These are phyloP conservation scores for Raphanus hybrid DNA, from an alignment of 441 rosid species.

Conservation along the genomic window DNA sequence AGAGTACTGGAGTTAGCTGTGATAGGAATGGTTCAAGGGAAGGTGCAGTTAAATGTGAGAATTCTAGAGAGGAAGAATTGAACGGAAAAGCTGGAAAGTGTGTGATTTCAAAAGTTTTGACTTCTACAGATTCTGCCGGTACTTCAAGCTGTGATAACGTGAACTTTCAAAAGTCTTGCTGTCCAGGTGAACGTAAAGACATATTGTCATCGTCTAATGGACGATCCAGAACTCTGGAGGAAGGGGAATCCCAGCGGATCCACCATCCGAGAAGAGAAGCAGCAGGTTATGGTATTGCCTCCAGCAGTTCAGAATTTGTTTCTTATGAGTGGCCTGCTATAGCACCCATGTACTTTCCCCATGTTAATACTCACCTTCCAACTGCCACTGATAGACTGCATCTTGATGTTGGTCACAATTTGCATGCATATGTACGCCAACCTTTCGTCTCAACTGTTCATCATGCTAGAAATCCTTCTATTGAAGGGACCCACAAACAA, in stretches of 20 bases:
- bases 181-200: conserved; percentile 45
- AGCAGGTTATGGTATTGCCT: conserved; percentile 44
- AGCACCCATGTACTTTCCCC: conserved; percentile 77
- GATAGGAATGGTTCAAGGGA: conserved; percentile 30
- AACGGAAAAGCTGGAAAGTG: conserved; percentile 39
- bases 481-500: conserved; percentile 72
- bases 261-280: conserved; percentile 51
- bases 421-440: conserved; percentile 79
- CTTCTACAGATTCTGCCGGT: conserved; percentile 40
- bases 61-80: conserved; percentile 40
- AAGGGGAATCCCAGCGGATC: conserved; percentile 49
- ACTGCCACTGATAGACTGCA: conserved; percentile 96
- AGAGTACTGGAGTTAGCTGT: conserved; percentile 45
- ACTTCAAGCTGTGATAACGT: conserved; percentile 45
- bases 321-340: conserved; percentile 92
- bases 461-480: conserved; percentile 73
- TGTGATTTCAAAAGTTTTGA: conserved; percentile 39
- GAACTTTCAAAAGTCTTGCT: conserved; percentile 41
- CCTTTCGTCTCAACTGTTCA: conserved; percentile 79
- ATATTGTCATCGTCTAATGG: conserved; percentile 40
- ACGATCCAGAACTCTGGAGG: conserved; percentile 42
- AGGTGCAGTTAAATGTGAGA: conserved; percentile 22
- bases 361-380: conserved; percentile 76
- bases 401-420: conserved; percentile 91
- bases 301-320: conserved; percentile 57